phyloP scores from a whole-genome alignment of 2,329 filamentous ascomycete species.

The Aspergillus brunneoviolaceus region DNA sequence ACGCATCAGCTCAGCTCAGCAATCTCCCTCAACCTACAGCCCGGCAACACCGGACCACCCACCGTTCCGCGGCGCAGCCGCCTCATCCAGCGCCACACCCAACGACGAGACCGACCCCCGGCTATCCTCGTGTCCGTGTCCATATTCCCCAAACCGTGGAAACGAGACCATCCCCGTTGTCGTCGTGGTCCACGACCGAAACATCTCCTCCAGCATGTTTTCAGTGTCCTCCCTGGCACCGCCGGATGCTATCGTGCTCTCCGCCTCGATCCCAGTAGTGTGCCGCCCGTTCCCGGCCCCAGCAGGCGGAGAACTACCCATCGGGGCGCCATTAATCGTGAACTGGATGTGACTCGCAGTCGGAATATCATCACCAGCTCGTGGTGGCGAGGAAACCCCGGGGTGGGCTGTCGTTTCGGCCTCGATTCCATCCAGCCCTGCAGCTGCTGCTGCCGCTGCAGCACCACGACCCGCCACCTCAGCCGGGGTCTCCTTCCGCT shows the following conservation, averaged over 20 bases:
- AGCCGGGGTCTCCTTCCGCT: slow-evolving; percentile 8
- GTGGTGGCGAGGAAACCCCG: neutral
- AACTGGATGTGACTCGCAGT: neutral
- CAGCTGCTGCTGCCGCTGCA: no score
- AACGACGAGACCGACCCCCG: slow-evolving; percentile 29
- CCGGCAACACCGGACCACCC: slow-evolving; percentile 1
- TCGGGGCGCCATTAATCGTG: slow-evolving; percentile 1
- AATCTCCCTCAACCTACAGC: no score
- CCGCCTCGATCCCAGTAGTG: neutral
- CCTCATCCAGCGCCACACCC: slow-evolving; percentile 21
- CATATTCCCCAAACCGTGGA: slow-evolving; percentile 11
- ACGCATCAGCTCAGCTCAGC: neutral
- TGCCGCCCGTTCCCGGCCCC: neutral
- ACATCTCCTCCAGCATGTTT: no score
- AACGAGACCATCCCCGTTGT: neutral
- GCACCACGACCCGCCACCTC: neutral
- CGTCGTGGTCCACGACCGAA: neutral
- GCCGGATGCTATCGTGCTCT: neutral
- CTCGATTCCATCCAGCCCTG: neutral
- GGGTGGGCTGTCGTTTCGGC: neutral
- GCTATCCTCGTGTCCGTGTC: slow-evolving; percentile 2
- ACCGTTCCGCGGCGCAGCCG: slow-evolving; percentile 16
- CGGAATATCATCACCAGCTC: neutral
- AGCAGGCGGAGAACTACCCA: neutral
- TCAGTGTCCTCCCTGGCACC: no score